A percentile compares a stretch with the other conserved stretches of the same genome.
Evolutionary conservation across 495 filamentous ascomycete species (phyloP).

Genomic region (Penicillium riverlandense): DNA sequence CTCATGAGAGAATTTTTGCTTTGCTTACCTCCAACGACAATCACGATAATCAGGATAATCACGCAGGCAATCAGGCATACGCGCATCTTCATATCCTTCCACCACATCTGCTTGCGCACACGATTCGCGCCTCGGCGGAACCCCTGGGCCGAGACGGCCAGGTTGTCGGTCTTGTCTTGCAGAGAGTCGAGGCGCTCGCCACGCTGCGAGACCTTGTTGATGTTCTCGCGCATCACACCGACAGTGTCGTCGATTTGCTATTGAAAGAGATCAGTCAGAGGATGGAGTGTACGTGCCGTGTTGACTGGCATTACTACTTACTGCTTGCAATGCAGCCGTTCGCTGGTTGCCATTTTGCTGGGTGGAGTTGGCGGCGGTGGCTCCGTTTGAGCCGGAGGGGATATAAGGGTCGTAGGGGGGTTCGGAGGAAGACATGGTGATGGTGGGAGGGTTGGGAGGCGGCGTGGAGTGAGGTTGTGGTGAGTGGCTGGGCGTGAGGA

Average conservation of each 20-base stretch:
- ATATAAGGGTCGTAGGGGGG: slow-evolving; percentile 91
- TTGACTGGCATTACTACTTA: slow-evolving; percentile 36
- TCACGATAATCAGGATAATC: slow-evolving; percentile 81
- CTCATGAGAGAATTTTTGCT: neutral
- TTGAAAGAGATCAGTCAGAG: neutral
- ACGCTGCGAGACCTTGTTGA: slow-evolving; percentile 87
- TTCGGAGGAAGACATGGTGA: slow-evolving; percentile 56
- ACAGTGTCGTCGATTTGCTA: slow-evolving; percentile 97
- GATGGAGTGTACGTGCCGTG: too few species aligned
- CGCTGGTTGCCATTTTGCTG: slow-evolving; percentile 56
- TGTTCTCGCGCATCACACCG: slow-evolving; percentile 88
- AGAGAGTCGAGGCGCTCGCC: slow-evolving; percentile 84
- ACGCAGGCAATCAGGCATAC: slow-evolving; percentile 88
- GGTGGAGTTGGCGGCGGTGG: slow-evolving; percentile 37
- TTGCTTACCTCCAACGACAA: slow-evolving; percentile 79
- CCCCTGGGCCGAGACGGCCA: slow-evolving; percentile 80
- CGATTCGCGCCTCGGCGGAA: slow-evolving; percentile 94
- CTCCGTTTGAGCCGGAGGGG: slow-evolving; percentile 53
- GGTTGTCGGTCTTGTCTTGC: slow-evolving; percentile 92
- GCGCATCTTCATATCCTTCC: slow-evolving; percentile 99
- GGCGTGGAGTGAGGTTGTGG: slow-evolving; percentile 2
- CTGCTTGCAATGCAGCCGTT: slow-evolving; percentile 70
- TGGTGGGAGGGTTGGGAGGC: slow-evolving; percentile 12
- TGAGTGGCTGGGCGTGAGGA: neutral
- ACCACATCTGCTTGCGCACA: slow-evolving; percentile 92